phyloP scores from a whole-genome alignment of 371 early-diverging fungal species.

The Phascolomyces articulosus region DNA sequence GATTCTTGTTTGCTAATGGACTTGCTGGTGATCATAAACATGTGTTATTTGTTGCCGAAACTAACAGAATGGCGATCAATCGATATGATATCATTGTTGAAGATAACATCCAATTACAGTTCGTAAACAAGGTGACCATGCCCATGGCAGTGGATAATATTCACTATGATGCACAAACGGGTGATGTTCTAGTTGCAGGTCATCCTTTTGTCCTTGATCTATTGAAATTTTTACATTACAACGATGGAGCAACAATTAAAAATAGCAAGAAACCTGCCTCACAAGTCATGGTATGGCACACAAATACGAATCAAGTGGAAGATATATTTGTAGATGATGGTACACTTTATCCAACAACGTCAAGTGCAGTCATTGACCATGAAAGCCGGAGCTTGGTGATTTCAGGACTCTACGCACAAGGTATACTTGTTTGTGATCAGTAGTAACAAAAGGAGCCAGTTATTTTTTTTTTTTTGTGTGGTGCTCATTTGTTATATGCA shows the following conservation, averaged over 20 bases:
- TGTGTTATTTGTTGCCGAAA: slow-evolving; percentile 38
- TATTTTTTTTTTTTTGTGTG: neutral
- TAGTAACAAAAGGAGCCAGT: neutral
- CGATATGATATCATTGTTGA: slow-evolving; percentile 24
- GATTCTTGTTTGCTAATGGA: slow-evolving; percentile 43
- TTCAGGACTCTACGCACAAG: slow-evolving; percentile 35
- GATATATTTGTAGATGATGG: slow-evolving; percentile 37
- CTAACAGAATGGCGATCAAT: slow-evolving; percentile 17
- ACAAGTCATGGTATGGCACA: slow-evolving; percentile 31
- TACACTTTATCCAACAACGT: slow-evolving; percentile 28
- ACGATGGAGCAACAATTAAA: neutral
- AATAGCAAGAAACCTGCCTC: slow-evolving; percentile 22
- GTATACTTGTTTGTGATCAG: slow-evolving; percentile 30
- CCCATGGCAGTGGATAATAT: slow-evolving; percentile 41
- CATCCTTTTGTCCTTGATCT: slow-evolving; percentile 34
- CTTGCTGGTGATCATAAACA: slow-evolving; percentile 27
- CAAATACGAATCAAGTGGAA: slow-evolving; percentile 19
- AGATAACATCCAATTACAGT: neutral
- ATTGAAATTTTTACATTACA: slow-evolving; percentile 11
- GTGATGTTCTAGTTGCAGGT: slow-evolving; percentile 29
- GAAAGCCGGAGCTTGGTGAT: slow-evolving; percentile 26
- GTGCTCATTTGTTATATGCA: neutral
- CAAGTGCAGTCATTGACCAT: slow-evolving; percentile 30
- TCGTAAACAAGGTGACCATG: neutral
- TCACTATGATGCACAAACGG: slow-evolving; percentile 19